Base-by-base conservation (phyloP, 192 early-diverging fungal genomes). In the Cetraspora pellucida region DNA sequence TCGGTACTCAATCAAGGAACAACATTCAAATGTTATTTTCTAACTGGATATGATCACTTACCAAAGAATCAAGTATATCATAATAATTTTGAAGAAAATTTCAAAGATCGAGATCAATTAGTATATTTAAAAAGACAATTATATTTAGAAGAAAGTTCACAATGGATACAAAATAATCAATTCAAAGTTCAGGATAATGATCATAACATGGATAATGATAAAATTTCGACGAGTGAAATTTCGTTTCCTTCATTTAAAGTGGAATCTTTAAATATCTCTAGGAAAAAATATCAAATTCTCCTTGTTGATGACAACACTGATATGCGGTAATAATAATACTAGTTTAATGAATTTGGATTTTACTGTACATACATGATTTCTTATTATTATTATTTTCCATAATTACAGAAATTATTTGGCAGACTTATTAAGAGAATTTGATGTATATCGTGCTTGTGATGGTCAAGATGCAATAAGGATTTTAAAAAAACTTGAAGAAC, bases 1-100 rank as follows among this genome's bases (percentile, higher is more conserved):
- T 87, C 85, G 13, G 77, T 49, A 2, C 37, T 87, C n/a, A 86
- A 83, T 14, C 68, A 78, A 21, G 88, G 90, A 2, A 77, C 85
- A 2, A 85, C 83, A 31, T 88, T 89, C 50, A 77, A 61, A 27
- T 77, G 89, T 3, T 74, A 69, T 65, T 80, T 90, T 45, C 87
- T 87, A 23, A 77, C 83, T 45, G 89, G 87, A 11, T 74, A 75
- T 21, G 21, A 54, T 2, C 89, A 90, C 27, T 78, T 86, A 17
- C 84, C 89, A 11, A 73, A 47, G 8, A 23, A 77, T 17, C 78
- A 84, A 44, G 46, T 84, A 63, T 80, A 84, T 28, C 16, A 81
- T 28, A 81, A 54, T 7, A 37, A 46, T 5, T 10, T 27, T 7
- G 55, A 25, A 4, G 5, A 21, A 46, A 7, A n/a, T 23, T 10